Base-by-base conservation (phyloP, 1,284 basidiomycete genomes). In the Ustilago shanxiensis region DNA sequence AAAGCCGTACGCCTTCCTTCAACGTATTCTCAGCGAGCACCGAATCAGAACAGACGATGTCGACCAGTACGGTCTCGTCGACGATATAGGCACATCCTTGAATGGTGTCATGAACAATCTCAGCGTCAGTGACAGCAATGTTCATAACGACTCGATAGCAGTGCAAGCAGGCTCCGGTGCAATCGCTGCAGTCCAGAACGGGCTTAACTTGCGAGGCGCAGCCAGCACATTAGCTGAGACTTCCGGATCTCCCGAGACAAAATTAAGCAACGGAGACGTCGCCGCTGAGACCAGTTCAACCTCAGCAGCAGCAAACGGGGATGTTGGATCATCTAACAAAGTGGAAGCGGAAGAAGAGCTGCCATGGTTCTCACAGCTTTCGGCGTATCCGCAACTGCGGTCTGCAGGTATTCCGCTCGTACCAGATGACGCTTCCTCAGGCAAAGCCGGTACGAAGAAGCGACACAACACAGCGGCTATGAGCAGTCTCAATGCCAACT, bases 351-450 rank as follows among this genome's bases (percentile, higher is more conserved):
- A 73, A 41, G 67, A 80, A 37, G 78, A 78, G 44, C 58, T 78
- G 28, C 79, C 79, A 2, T 81, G 79, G 79, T 81, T 81, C 60
- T 80, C 78, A 1, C 79, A 81, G 50, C 49, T 81, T 29, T 79
- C 69, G 37, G 71, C 78, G 0, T 73, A 77, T 45, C 77, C 79
- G 20, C 79, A 81, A 35, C 29, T 81, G 24, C 58, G 76, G 8
- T 78, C 76, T 18, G 76, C 76, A 3, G 76, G 76, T 1, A 74
- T 78, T 11, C 76, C 76, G 5, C 50, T 76, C 16, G 35, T 78
- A 9, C 69, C 76, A 4, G 65, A 71, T n/a, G 72, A 74, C 37
- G 61, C 41, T 6, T 60, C 51, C 24, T 60, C 66, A 9, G 50
- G 53, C 24, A 58, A 53, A 14, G 52, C 52, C 13, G 59, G 60